These are phyloP conservation scores for Salix caprea DNA, from an alignment of 345 rosid genomes.

Conservation along the genomic window DNA sequence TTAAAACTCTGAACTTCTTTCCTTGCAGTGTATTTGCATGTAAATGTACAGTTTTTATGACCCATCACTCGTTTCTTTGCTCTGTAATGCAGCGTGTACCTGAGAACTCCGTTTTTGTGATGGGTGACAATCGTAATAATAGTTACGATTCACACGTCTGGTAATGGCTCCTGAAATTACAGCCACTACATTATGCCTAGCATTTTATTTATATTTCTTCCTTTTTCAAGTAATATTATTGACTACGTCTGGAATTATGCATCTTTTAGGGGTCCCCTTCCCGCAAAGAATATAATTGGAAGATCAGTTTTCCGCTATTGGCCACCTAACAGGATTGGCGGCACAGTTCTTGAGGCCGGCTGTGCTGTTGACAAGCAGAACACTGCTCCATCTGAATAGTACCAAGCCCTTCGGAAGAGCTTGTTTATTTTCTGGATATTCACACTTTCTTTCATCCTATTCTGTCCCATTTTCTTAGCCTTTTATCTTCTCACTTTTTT, in stretches of 20 bases:
- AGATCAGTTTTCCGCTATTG: constrained; percentile 85
- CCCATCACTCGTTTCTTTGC: background rate
- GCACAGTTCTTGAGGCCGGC: constrained; percentile 58
- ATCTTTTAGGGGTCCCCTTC: constrained; percentile 77
- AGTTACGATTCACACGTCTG: constrained; percentile 95
- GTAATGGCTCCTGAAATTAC: constrained; percentile 34
- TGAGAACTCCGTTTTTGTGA: constrained; percentile 78
- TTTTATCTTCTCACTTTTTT: background rate
- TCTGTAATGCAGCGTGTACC: constrained; percentile 55
- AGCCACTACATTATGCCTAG: background rate
- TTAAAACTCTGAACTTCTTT: background rate
- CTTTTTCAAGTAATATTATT: background rate
- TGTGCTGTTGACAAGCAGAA: constrained; percentile 59
- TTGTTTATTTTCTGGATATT: background rate
- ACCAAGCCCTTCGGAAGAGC: background rate
- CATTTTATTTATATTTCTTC: background rate
- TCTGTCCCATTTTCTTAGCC: background rate
- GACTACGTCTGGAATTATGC: constrained; percentile 3
- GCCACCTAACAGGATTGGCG: constrained; percentile 82
- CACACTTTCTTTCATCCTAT: background rate
- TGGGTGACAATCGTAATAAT: constrained; percentile 98
- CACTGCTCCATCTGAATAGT: constrained; percentile 23
- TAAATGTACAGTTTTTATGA: background rate
- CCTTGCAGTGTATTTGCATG: background rate
- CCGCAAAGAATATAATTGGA: constrained; percentile 86